A percentile compares a stretch with the other conserved stretches of the same genome.
These are phyloP conservation scores for Ophiocordyceps polyrhachis-furcata DNA, from an alignment of 2,329 filamentous ascomycete genomes.

Conservation along the genomic window DNA sequence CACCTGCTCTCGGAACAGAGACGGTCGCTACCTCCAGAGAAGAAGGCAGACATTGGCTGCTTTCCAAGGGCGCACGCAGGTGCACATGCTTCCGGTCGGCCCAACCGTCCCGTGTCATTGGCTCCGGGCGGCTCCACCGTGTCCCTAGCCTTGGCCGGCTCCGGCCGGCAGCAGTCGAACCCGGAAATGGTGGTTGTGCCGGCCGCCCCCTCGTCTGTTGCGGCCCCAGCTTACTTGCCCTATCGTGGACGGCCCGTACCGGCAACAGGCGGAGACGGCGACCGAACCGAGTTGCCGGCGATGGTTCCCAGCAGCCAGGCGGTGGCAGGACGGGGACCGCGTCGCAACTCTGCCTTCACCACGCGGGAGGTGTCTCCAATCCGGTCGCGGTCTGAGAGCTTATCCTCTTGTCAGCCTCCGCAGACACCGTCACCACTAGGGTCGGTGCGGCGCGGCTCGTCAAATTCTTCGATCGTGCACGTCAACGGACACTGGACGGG, in stretches of 20 bases:
- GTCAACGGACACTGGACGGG: constrained; percentile 2
- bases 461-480: constrained; percentile 1
- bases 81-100: background rate
- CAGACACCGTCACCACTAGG: constrained; percentile 5
- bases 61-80: background rate
- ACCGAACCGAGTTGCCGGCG: background rate
- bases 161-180: background rate
- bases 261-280: background rate
- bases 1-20: background rate
- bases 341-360: background rate
- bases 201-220: background rate
- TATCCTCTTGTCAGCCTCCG: constrained; percentile 3
- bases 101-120: background rate
- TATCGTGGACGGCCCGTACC: background rate
- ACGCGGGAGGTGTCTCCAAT: constrained; percentile 4
- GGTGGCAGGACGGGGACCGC: background rate
- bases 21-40: background rate
- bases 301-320: background rate
- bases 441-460: constrained; percentile 3
- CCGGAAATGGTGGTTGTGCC: background rate
- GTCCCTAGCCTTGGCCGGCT: background rate
- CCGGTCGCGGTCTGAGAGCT: constrained; percentile 4
- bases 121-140: background rate
- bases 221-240: background rate
- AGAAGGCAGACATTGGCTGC: background rate